Conservation (phyloP, 306 rosid species). For the Pterocarpus macrocarpus region DNA sequence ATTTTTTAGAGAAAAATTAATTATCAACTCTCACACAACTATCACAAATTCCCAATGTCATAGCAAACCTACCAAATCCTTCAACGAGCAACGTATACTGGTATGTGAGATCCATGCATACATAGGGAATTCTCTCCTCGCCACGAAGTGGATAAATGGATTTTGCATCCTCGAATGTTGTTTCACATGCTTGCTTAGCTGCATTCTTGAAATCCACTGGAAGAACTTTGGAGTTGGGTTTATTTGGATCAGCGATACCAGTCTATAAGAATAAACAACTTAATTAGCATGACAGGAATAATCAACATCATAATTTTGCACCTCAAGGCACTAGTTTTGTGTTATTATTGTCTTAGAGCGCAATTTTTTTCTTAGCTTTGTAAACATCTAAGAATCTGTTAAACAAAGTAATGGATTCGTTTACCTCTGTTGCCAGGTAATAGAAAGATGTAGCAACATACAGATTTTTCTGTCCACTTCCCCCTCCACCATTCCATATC, state of each 20-base stretch:
- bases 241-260: slow-evolving; percentile 63
- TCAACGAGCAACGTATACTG: slow-evolving; percentile 70
- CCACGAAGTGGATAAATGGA: slow-evolving; percentile 46
- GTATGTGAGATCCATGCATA: slow-evolving; percentile 88
- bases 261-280: slow-evolving; percentile 47
- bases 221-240: slow-evolving; percentile 51
- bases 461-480: slow-evolving; percentile 73
- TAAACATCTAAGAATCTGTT: too few species aligned
- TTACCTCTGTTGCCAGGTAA: slow-evolving; percentile 77
- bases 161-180: slow-evolving; percentile 55
- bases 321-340: too few species aligned
- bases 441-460: slow-evolving; percentile 79
- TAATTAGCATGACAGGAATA: neutral
- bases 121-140: slow-evolving; percentile 53
- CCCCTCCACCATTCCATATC: slow-evolving; percentile 91
- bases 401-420: neutral
- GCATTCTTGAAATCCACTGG: slow-evolving; percentile 59
- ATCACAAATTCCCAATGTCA: neutral
- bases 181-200: slow-evolving; percentile 75
- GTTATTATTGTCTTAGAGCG: too few species aligned
- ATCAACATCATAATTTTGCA: neutral
- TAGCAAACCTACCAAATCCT: slow-evolving; percentile 74
- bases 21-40: neutral
- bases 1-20: neutral
- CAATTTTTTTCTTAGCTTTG: too few species aligned